These are phyloP conservation scores for Solanum hybrid DNA, from an alignment of 305 asterid genomes.

Conservation along the genomic window DNA sequence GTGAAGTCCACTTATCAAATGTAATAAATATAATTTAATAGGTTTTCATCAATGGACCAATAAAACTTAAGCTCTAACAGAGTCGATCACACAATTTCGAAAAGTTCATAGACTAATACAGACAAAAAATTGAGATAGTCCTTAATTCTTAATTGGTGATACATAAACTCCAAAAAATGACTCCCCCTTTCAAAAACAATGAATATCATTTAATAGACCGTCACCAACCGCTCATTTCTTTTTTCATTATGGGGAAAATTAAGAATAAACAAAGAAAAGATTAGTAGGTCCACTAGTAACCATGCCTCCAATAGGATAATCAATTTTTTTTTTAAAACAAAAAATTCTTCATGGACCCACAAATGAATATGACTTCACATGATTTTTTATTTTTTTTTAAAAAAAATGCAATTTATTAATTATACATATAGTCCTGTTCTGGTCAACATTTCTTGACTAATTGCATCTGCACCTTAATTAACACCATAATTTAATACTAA, in stretches of 20 bases:
- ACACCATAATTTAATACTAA: neutral
- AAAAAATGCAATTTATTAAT: neutral
- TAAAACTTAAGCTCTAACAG: neutral
- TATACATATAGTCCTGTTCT: neutral
- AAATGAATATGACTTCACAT: neutral
- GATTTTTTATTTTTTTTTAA: neutral
- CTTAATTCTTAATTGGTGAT: neutral
- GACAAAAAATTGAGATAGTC: neutral
- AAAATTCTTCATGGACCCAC: neutral
- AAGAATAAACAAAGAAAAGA: neutral
- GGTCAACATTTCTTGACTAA: constrained; percentile 3
- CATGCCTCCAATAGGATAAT: neutral
- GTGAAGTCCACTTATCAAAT: neutral
- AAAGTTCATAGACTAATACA: neutral
- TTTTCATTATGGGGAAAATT: neutral
- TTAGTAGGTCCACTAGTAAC: neutral
- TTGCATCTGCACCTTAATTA: neutral
- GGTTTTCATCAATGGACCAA: neutral
- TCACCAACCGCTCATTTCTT: neutral
- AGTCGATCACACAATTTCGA: neutral
- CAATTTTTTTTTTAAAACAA: neutral
- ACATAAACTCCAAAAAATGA: neutral
- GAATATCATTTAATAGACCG: neutral
- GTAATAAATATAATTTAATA: neutral
- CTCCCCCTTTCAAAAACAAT: neutral